phyloP scores from a whole-genome alignment of 768 basidiomycete genomes.

The Suillus subluteus region DNA sequence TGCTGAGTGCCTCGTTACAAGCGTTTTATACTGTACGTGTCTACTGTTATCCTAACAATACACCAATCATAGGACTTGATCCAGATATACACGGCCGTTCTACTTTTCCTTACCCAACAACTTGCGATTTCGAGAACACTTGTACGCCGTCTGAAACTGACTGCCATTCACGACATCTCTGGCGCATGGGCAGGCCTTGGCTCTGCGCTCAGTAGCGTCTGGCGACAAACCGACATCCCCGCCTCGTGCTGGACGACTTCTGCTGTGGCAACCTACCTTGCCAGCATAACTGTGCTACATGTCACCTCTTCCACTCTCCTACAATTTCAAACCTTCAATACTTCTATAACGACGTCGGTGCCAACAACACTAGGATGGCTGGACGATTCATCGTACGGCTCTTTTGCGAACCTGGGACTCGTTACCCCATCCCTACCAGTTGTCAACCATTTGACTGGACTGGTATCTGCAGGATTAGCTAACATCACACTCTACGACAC shows the following conservation, averaged over 20 bases:
- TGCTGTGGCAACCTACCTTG: slow-evolving; percentile 17
- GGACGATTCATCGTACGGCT: neutral
- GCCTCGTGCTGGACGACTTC: slow-evolving; percentile 16
- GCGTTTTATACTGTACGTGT: slow-evolving; percentile 13
- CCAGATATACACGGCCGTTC: slow-evolving; percentile 17
- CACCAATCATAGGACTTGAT: neutral
- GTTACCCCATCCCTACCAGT: neutral
- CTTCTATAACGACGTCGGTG: slow-evolving; percentile 5
- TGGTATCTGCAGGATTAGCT: slow-evolving; percentile 11
- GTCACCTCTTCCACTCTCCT: slow-evolving; percentile 24
- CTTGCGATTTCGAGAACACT: slow-evolving; percentile 15
- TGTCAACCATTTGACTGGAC: neutral
- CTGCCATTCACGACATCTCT: slow-evolving; percentile 19
- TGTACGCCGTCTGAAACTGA: slow-evolving; percentile 14
- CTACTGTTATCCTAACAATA: neutral
- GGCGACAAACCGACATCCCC: slow-evolving; percentile 19
- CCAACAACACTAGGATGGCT: slow-evolving; percentile 13
- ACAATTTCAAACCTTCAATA: slow-evolving; percentile 18
- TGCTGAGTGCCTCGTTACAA: slow-evolving; percentile 10
- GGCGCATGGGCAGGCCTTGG: slow-evolving; percentile 24
- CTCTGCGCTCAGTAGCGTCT: slow-evolving; percentile 17
- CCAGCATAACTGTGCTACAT: slow-evolving; percentile 19
- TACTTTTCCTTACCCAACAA: slow-evolving; percentile 20
- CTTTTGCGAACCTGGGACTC: neutral
- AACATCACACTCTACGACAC: slow-evolving; percentile 21